A percentile compares a stretch with the other conserved stretches of the same genome.
These are phyloP conservation scores for Huntiella bhutanensis DNA, from an alignment of 2,329 filamentous ascomycete genomes.

Conservation along the genomic window DNA sequence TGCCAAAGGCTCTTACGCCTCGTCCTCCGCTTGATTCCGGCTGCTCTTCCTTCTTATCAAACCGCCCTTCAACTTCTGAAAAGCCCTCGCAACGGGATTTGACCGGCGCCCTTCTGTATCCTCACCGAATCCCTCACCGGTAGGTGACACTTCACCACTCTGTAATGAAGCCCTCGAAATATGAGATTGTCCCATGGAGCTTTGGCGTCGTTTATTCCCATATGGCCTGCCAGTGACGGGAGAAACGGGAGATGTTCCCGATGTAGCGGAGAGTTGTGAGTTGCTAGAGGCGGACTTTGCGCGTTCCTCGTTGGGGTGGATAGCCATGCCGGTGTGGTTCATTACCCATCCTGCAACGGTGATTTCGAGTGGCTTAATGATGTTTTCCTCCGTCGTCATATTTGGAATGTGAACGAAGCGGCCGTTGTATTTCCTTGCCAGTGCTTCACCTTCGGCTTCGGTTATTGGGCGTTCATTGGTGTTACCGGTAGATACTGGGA, in stretches of 20 bases:
- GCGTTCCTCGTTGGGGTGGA: conserved; percentile 2
- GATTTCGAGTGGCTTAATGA: conserved; percentile 5
- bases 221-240: background rate
- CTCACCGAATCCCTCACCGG: background rate
- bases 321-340: conserved; percentile 5
- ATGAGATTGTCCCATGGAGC: background rate
- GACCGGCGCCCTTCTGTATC: background rate
- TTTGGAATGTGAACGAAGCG: conserved; percentile 6
- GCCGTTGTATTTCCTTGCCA: conserved; percentile 9
- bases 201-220: background rate
- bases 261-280: background rate
- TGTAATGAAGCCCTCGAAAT: background rate
- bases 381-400: conserved; percentile 1
- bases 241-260: background rate
- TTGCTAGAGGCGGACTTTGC: conserved; percentile 1
- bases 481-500: background rate
- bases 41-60: background rate
- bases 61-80: conserved; percentile 6
- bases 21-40: background rate
- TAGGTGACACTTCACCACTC: background rate
- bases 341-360: conserved; percentile 10
- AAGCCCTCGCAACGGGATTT: conserved; percentile 1
- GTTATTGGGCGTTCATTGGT: conserved; percentile 3
- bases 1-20: background rate
- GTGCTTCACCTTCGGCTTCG: conserved; percentile 1